A percentile compares a stretch with the other conserved stretches of the same genome.
Evolutionary conservation across 305 asterid species (phyloP).

Genomic region (Fraxinus floribunda): DNA sequence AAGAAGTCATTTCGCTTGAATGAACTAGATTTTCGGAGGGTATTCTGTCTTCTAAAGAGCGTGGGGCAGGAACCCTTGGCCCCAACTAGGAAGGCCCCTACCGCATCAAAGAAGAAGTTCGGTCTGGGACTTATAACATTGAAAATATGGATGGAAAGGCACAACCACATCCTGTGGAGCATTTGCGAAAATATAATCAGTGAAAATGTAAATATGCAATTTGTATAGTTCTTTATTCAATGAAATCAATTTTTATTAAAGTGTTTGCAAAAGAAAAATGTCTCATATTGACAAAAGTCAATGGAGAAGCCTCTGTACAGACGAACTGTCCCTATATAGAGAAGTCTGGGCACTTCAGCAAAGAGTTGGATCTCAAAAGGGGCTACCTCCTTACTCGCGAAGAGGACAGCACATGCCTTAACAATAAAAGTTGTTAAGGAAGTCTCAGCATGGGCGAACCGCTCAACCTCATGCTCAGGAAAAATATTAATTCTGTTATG

Average conservation of each 20-base stretch:
- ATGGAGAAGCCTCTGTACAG: background rate
- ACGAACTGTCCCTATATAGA: background rate
- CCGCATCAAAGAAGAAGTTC: background rate
- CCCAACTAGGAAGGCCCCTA: background rate
- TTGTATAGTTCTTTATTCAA: background rate
- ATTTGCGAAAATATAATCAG: background rate
- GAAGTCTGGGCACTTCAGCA: background rate
- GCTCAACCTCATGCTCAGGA: too few species aligned
- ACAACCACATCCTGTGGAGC: background rate
- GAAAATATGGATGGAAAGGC: background rate
- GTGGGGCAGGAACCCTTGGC: background rate
- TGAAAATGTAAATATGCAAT: background rate
- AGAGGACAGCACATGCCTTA: background rate
- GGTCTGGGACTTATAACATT: background rate
- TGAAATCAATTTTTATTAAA: too few species aligned
- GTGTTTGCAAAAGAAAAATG: background rate
- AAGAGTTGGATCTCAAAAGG: background rate
- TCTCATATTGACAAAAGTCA: background rate
- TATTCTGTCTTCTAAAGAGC: background rate
- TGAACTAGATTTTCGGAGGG: background rate
- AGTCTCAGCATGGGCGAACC: too few species aligned
- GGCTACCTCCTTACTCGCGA: background rate
- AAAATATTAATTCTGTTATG: too few species aligned
- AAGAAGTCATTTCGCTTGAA: too few species aligned
- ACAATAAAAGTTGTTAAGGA: too few species aligned